Evolutionary conservation across 257 asterid species (phyloP).

Genomic region (Galeopsis tetrahit): DNA sequence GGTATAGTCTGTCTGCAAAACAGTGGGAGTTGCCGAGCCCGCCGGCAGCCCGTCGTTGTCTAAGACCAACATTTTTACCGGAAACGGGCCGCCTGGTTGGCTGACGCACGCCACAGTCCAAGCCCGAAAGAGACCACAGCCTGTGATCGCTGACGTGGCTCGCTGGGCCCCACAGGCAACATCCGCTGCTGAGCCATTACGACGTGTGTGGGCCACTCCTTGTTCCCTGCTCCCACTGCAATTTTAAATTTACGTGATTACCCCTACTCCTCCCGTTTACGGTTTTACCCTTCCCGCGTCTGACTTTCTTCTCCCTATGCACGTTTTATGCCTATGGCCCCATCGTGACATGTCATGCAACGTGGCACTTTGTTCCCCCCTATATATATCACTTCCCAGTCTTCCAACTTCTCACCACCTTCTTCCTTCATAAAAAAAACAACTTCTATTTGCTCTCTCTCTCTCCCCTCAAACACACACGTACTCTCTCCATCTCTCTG

Average conservation of each 20-base stretch:
- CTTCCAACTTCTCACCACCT: constrained; percentile 38
- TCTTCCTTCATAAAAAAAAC: background rate
- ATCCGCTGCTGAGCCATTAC: constrained; percentile 23
- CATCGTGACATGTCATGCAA: constrained; percentile 50
- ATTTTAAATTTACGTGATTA: constrained; percentile 18
- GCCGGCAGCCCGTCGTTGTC: constrained; percentile 77
- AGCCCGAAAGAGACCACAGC: constrained; percentile 27
- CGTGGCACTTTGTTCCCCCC: constrained; percentile 45
- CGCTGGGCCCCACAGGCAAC: constrained; percentile 49
- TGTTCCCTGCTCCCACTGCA: constrained; percentile 47
- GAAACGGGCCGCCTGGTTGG: constrained; percentile 67
- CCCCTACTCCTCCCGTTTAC: constrained; percentile 27
- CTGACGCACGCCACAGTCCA: constrained; percentile 48
- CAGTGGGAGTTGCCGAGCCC: constrained; percentile 51
- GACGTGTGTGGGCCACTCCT: constrained; percentile 45
- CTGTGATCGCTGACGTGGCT: constrained; percentile 52
- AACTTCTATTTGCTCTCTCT: background rate
- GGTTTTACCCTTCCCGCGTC: constrained; percentile 37
- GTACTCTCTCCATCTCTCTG: background rate
- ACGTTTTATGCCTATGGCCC: constrained; percentile 39
- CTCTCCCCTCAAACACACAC: background rate
- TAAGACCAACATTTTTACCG: constrained; percentile 68
- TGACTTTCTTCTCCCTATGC: constrained; percentile 33
- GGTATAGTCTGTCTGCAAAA: constrained; percentile 41
- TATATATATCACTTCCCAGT: constrained; percentile 52